Evolutionary conservation across 179 eudicot species (phyloP), one percentile per base, ranked within the genome.

Genomic region (Gypsophila paniculata): DNA sequence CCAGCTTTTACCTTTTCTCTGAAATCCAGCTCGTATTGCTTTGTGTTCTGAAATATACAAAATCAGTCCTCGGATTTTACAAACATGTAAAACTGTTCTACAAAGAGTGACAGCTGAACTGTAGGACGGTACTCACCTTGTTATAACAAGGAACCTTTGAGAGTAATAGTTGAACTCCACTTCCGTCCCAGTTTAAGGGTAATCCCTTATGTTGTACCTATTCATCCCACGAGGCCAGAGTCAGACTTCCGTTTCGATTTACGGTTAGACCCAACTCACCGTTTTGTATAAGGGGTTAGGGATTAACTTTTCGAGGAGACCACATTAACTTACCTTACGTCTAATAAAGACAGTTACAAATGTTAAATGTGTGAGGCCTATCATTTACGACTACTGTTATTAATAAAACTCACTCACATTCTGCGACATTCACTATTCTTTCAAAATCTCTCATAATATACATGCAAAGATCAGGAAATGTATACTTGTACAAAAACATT

Each of bases 21-120:
- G 81, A 85, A 94, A 79, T 94, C 96, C 52, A 94, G 80, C 65
- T 94, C 97, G 57, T 94, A 94, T 68, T 90, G 90, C 69, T 86
- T 94, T 55, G 96, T 72, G 22, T 71, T 72, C 99, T 94, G 76
- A 61, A 46, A 42, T 26, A 77, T 51, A 52, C 23, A 53, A 48
- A 68, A 54, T 14, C 58, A 32, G 38, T 58, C 38, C 59, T 21
- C 12, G 59, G 8, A 18, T 34, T 21, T 18, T 32, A 11, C 72
- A 32, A 44, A 29, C 22, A 39, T 65, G 61, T 51, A 52, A 52
- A 52, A 18, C 44, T 4, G 11, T 9, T 29, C 9, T 32, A 34
- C 29, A 19, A 11, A 54, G 21, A 32, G 5, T 13, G 15, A 19
- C 6, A 9, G 5, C 8, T 34, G 10, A 32, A 25, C 52, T 21